Evolutionary conservation across 2,329 filamentous ascomycete genomes (phyloP).

Genomic region (Cladophialophora immunda): DNA sequence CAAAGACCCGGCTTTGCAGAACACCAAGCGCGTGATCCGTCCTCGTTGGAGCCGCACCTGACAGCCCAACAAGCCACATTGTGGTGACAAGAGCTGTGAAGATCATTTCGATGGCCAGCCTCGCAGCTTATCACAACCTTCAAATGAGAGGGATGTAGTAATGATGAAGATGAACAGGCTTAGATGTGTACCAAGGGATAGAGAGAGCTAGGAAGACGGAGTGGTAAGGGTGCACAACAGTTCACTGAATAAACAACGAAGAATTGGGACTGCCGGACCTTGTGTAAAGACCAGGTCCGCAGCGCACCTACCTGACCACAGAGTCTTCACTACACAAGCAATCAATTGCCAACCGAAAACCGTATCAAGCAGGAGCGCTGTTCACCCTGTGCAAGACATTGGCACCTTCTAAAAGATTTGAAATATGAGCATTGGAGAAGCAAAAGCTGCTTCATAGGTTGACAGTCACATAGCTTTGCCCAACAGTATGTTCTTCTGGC

Average conservation of each 20-base stretch:
- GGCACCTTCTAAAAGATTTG: not conserved
- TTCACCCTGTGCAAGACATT: not conserved
- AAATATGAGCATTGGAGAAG: not conserved
- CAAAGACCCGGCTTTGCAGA: conserved; percentile 1
- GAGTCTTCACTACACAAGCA: not conserved
- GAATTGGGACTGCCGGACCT: conserved; percentile 1
- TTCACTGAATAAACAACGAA: not conserved
- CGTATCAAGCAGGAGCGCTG: not conserved
- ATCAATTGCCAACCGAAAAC: not conserved
- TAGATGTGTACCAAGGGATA: not conserved
- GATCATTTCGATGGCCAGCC: conserved; percentile 7
- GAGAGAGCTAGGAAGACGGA: not conserved
- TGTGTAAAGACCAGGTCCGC: not conserved
- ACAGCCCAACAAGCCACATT: conserved; percentile 13
- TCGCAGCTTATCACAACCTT: not conserved
- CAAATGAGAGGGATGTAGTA: not conserved
- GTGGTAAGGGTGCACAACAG: not conserved
- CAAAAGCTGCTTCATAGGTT: not conserved
- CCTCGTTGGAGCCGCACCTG: conserved; percentile 27
- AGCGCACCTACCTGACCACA: not conserved
- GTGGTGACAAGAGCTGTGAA: conserved; percentile 6
- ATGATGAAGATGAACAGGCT: conserved; percentile 10
- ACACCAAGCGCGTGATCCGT: conserved; percentile 13
- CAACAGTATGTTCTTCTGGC: not conserved
- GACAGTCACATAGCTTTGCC: too few species aligned